Base-by-base conservation (phyloP, 2,329 filamentous ascomycete species). In the Fusarium sp. region DNA sequence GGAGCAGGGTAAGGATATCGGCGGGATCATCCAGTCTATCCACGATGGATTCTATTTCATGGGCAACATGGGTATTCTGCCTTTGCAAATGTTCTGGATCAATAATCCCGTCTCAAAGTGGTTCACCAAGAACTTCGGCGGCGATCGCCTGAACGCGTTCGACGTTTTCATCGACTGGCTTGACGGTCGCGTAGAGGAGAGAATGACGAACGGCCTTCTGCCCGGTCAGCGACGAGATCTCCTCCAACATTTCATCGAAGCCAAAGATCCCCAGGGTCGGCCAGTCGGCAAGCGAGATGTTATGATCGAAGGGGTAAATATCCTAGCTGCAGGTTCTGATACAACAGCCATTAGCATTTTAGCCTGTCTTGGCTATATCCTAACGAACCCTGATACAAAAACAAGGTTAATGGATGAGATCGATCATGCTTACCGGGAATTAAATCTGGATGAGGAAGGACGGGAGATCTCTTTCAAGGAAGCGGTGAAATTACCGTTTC, bases 41-140 rank as follows among this genome's bases (percentile, higher is more conserved):
- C 62, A 66, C 9, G 65, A 68, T 10, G 65, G 65, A 0, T 68
- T 68, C 22, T 68, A 62, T 13, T 42, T 66, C 7, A 68, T 66
- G 65, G 58, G 57, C 2, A 68, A 68, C n/a, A 62, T 68, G 62
- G 65, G 54, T 7, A 59, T 62, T 20, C 12, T 68, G 3, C 57
- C 65, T 0, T 45, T 62, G 3, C 65, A 68, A 10, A 66, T 68
- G 65, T 18, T 47, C 12, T 68, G 65, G 65, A 47, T 68, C 12
- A 66, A 68, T 5, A 68, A 68, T 7, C 54, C 62, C 0, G n/a
- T 63, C 3, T 37, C 57, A 1, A 66, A 63, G 14, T 68, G 49
- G 53, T 2, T 62, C 0, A 45, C 49, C 7, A 58, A 49, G 10
- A 41, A 11, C 2, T 37, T 68, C 4, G 62, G 65, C 1, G 54